Evolutionary conservation across 2,329 filamentous ascomycete species (phyloP).

Genomic region (Scleromitrula shiraiana): DNA sequence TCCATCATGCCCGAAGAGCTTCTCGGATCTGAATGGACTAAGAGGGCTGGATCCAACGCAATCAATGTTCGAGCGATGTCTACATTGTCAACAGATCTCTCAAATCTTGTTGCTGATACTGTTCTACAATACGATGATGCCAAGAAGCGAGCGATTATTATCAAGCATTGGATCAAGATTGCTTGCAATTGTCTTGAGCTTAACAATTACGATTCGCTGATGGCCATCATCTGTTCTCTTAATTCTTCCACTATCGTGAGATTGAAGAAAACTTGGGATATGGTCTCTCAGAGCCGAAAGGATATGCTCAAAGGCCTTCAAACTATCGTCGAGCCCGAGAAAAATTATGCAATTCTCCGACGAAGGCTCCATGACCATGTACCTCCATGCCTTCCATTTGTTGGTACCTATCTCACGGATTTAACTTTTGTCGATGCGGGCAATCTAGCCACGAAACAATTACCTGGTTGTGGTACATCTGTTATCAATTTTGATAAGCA

Average conservation of each 20-base stretch:
- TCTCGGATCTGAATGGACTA: conserved; percentile 87
- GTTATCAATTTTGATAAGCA: conserved; percentile 99
- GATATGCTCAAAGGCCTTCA: conserved; percentile 71
- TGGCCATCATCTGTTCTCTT: conserved; percentile 92
- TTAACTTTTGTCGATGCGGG: conserved; percentile 93
- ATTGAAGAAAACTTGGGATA: conserved; percentile 85
- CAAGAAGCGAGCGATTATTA: conserved; percentile 81
- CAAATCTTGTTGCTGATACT: conserved; percentile 86
- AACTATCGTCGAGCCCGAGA: conserved; percentile 77
- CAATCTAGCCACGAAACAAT: conserved; percentile 76
- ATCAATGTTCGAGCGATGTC: conserved; percentile 94
- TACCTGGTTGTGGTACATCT: conserved; percentile 49
- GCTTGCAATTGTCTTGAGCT: conserved; percentile 78
- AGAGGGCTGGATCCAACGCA: conserved; percentile 69
- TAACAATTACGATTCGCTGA: conserved; percentile 92
- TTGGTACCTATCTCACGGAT: conserved; percentile 94
- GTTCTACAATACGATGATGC: conserved; percentile 83
- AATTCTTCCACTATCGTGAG: conserved; percentile 88
- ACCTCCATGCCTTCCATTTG: conserved; percentile 87
- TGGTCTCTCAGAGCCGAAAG: conserved; percentile 76
- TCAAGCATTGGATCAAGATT: conserved; percentile 99
- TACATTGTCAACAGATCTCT: conserved; percentile 81
- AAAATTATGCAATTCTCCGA: conserved; percentile 84
- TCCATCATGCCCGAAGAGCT: conserved; percentile 88
- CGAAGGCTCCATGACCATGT: conserved; percentile 77